These are phyloP conservation scores for Pythium dissimile DNA, from an alignment of 352 stramenopile genomes.

Conservation along the genomic window DNA sequence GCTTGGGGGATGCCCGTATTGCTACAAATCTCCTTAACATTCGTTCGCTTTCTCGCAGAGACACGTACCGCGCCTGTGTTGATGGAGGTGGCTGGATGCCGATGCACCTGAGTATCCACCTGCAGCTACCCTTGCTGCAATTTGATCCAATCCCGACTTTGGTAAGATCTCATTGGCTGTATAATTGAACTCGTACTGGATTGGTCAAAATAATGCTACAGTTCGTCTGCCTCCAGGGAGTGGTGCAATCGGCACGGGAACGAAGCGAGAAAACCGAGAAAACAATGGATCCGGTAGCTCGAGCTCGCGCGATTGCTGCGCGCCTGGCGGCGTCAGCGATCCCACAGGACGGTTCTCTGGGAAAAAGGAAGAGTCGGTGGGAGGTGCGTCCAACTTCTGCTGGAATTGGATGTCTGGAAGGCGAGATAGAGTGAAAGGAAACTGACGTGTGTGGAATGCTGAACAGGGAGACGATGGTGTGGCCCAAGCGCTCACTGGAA, in stretches of 20 bases:
- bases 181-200: no score
- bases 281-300: slow-evolving; percentile 65
- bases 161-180: no score
- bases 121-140: no score
- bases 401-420: neutral
- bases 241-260: slow-evolving; percentile 4
- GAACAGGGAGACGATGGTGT: slow-evolving; percentile 48
- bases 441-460: neutral
- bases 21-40: no score
- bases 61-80: no score
- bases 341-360: slow-evolving; percentile 51
- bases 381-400: slow-evolving; percentile 46
- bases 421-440: neutral
- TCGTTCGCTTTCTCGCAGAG: no score
- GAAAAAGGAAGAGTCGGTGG: slow-evolving; percentile 85
- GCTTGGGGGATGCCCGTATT: no score
- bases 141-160: slow-evolving; percentile 6
- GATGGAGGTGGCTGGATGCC: no score
- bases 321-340: slow-evolving; percentile 71
- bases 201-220: slow-evolving; percentile 36
- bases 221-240: slow-evolving; percentile 9
- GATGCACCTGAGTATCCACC: no score
- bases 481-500: no score
- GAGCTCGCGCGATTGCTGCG: slow-evolving; percentile 78
- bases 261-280: slow-evolving; percentile 25